Evolutionary conservation across 2,329 filamentous ascomycete species (phyloP).

Genomic region (Aspergillus udagawae): DNA sequence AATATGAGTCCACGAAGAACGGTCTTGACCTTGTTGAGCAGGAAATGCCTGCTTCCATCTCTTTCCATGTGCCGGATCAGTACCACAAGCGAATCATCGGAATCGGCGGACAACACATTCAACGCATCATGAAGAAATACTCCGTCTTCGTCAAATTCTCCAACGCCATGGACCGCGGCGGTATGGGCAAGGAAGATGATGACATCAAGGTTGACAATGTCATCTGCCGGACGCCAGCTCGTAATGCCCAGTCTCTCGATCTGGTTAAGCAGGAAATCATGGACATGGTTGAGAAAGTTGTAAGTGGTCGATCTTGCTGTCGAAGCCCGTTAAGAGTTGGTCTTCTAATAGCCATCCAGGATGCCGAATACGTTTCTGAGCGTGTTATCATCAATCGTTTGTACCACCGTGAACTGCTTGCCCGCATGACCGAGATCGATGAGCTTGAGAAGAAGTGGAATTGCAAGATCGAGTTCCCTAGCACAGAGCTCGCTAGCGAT

Average conservation of each 20-base stretch:
- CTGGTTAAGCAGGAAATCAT: slow-evolving; percentile 98
- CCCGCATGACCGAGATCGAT: slow-evolving; percentile 83
- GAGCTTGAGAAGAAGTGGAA: slow-evolving; percentile 99
- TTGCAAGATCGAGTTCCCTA: slow-evolving; percentile 98
- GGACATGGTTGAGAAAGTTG: slow-evolving; percentile 96
- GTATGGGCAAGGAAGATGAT: slow-evolving; percentile 91
- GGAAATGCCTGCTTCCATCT: slow-evolving; percentile 98
- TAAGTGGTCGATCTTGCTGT: slow-evolving; percentile 44
- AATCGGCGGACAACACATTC: slow-evolving; percentile 96
- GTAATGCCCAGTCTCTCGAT: slow-evolving; percentile 94
- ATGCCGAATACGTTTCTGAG: slow-evolving; percentile 94
- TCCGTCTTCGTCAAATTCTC: slow-evolving; percentile 99
- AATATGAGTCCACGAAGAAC: slow-evolving; percentile 91
- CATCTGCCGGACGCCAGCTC: slow-evolving; percentile 93
- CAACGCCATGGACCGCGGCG: slow-evolving; percentile 96
- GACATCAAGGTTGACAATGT: slow-evolving; percentile 99
- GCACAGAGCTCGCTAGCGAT: slow-evolving; percentile 94
- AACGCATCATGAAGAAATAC: slow-evolving; percentile 99
- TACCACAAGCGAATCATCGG: slow-evolving; percentile 99
- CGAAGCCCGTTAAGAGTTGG: neutral
- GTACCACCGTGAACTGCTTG: slow-evolving; percentile 90
- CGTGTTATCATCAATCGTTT: slow-evolving; percentile 90
- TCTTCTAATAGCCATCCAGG: slow-evolving; percentile 45
- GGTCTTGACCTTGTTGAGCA: slow-evolving; percentile 91
- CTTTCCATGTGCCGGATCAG: slow-evolving; percentile 97